Conservation (phyloP, 2,329 filamentous ascomycete species). For the Aspergillus piperis region DNA sequence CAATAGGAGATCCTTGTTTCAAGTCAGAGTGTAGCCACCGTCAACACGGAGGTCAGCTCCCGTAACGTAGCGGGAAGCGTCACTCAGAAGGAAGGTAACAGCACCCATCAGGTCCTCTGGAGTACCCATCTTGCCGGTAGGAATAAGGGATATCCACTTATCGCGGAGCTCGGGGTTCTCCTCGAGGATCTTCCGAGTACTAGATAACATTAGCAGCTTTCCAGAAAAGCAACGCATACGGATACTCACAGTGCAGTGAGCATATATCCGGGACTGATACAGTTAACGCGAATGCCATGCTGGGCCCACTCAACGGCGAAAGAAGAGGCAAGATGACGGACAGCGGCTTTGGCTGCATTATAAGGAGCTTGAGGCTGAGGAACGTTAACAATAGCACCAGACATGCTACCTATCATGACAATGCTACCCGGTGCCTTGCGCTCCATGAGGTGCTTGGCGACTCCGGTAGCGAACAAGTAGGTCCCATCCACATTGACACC, state of each 20-base stretch:
- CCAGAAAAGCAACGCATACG: background rate
- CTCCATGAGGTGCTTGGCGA: slow-evolving; percentile 86
- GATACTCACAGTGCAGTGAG: slow-evolving; percentile 80
- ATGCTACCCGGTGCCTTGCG: slow-evolving; percentile 78
- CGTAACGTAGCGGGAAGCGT: slow-evolving; percentile 73
- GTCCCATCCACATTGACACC: slow-evolving; percentile 91
- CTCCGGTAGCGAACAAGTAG: slow-evolving; percentile 80
- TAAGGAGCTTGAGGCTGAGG: slow-evolving; percentile 92
- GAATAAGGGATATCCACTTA: slow-evolving; percentile 90
- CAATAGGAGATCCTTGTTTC: too few relatives aligned
- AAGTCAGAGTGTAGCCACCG: slow-evolving; percentile 84
- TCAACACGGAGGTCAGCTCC: slow-evolving; percentile 79
- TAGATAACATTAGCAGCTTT: slow-evolving; percentile 39
- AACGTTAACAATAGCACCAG: slow-evolving; percentile 88
- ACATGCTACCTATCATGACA: slow-evolving; percentile 96
- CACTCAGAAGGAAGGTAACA: slow-evolving; percentile 80
- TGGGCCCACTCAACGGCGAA: slow-evolving; percentile 93
- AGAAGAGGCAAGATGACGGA: slow-evolving; percentile 82
- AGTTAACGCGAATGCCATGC: slow-evolving; percentile 87
- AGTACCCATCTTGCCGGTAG: slow-evolving; percentile 88
- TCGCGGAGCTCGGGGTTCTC: slow-evolving; percentile 87
- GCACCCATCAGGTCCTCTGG: slow-evolving; percentile 93
- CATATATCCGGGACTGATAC: slow-evolving; percentile 96
- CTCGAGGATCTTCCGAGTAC: slow-evolving; percentile 89
- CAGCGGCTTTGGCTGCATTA: slow-evolving; percentile 89